Evolutionary conservation across 306 rosid species (phyloP).

Genomic region (Vigna nakashimae): DNA sequence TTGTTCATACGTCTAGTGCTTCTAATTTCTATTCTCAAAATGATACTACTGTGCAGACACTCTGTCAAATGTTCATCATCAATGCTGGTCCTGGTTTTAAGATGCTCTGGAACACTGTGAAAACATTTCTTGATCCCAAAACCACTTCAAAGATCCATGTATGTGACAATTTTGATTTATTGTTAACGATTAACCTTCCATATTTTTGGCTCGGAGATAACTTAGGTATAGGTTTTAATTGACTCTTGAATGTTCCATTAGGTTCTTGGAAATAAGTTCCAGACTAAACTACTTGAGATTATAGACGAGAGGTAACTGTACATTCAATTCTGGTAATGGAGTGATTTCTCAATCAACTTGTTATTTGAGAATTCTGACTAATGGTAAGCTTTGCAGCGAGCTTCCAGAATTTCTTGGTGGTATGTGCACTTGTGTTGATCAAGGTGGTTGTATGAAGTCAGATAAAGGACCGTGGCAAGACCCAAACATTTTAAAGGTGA

Average conservation of each 20-base stretch:
- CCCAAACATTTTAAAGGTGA: conserved; percentile 73
- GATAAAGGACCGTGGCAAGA: conserved; percentile 97
- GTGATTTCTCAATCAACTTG: conserved; percentile 26
- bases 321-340: conserved; percentile 23
- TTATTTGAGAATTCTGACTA: conserved; percentile 36
- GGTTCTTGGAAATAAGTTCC: conserved; percentile 88
- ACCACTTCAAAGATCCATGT: conserved; percentile 87
- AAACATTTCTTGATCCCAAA: conserved; percentile 83
- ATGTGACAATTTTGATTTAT: conserved; percentile 44
- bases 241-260: conserved; percentile 47
- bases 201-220: conserved; percentile 27
- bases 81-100: conserved; percentile 95
- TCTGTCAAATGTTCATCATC: conserved; percentile 77
- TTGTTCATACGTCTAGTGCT: conserved; percentile 17
- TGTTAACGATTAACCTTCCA: conserved; percentile 1
- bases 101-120: conserved; percentile 85
- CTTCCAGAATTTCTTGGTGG: conserved; percentile 91
- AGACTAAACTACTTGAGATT: conserved; percentile 74
- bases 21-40: conserved; percentile 32
- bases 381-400: conserved; percentile 61
- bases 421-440: conserved; percentile 71
- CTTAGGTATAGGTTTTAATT: conserved; percentile 24
- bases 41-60: conserved; percentile 65
- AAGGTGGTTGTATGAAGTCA: conserved; percentile 79
- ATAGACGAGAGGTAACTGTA: conserved; percentile 71